phyloP scores from a whole-genome alignment of 208 protist genomes.

The Phytomonas francai region DNA sequence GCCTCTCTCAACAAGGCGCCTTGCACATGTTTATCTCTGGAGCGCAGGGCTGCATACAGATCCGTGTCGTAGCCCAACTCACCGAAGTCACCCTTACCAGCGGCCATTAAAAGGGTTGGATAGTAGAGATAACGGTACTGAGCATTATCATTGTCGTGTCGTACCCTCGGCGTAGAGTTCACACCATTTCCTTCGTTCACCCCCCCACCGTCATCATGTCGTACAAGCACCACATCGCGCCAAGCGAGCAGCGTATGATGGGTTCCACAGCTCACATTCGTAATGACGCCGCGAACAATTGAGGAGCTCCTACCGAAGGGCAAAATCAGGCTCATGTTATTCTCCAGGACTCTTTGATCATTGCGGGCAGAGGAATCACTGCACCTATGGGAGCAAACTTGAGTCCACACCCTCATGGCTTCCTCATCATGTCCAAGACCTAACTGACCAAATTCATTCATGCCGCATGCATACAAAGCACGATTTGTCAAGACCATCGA shows the following conservation, averaged over 20 bases:
- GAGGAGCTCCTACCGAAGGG: background rate
- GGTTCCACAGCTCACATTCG: conserved; percentile 75
- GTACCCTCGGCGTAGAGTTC: background rate
- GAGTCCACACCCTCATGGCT: conserved; percentile 22
- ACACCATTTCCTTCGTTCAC: background rate
- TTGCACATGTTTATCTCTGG: conserved; percentile 31
- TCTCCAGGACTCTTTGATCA: background rate
- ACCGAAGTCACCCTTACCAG: conserved; percentile 79
- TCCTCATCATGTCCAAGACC: conserved; percentile 34
- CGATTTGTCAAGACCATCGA: conserved; percentile 34
- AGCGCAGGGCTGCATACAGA: conserved; percentile 27
- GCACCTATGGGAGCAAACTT: conserved; percentile 7
- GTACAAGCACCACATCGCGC: conserved; percentile 24
- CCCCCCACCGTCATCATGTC: background rate
- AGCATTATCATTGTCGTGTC: background rate
- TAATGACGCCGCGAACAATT: conserved; percentile 36
- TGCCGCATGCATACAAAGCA: conserved; percentile 66
- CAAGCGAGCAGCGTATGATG: conserved; percentile 73
- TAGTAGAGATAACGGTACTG: conserved; percentile 18
- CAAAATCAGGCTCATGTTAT: background rate
- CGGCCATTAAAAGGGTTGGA: conserved; percentile 43
- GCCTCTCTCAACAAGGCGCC: background rate
- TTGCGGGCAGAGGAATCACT: background rate
- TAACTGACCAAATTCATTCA: conserved; percentile 78
- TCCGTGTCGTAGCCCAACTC: conserved; percentile 79